A percentile compares a stretch with the other conserved stretches of the same genome.
Evolutionary conservation across 345 rosid species (phyloP).

Genomic region (Triadica sebifera): DNA sequence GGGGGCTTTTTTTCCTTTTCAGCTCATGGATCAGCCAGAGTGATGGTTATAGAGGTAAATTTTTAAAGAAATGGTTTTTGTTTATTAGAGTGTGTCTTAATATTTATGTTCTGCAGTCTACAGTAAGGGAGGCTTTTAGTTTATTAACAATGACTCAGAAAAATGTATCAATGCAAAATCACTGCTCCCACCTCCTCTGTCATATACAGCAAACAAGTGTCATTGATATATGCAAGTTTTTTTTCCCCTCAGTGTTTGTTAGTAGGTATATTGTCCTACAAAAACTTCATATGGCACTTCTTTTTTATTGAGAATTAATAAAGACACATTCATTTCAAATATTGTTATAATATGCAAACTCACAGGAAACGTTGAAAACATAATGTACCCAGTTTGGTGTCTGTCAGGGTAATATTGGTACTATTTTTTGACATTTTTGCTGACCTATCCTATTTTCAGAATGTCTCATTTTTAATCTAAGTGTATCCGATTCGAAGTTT

Average conservation of each 20-base stretch:
- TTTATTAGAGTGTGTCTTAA: too few species aligned
- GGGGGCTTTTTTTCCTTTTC: constrained; percentile 69
- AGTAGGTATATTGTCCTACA: background rate
- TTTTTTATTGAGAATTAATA: background rate
- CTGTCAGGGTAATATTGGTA: background rate
- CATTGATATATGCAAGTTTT: background rate
- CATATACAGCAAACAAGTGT: background rate
- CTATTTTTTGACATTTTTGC: background rate
- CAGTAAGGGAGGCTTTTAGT: background rate
- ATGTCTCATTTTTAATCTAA: background rate
- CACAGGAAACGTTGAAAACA: background rate
- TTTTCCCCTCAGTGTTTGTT: background rate
- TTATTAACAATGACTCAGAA: background rate
- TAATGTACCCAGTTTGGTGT: background rate
- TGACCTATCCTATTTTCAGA: background rate
- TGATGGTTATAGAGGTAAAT: constrained; percentile 55
- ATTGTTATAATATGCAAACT: background rate
- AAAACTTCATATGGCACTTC: background rate
- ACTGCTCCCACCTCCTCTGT: background rate
- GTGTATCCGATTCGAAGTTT: constrained; percentile 1
- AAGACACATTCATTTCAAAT: background rate
- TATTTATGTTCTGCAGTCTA: background rate
- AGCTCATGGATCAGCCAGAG: constrained; percentile 63
- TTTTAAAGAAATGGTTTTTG: too few species aligned
- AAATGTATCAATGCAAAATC: background rate